Percentiles rank a stretch among this genome's conserved stretches.
Evolutionary conservation across 2,329 filamentous ascomycete species (phyloP).

Genomic region (Colletotrichum melonis): DNA sequence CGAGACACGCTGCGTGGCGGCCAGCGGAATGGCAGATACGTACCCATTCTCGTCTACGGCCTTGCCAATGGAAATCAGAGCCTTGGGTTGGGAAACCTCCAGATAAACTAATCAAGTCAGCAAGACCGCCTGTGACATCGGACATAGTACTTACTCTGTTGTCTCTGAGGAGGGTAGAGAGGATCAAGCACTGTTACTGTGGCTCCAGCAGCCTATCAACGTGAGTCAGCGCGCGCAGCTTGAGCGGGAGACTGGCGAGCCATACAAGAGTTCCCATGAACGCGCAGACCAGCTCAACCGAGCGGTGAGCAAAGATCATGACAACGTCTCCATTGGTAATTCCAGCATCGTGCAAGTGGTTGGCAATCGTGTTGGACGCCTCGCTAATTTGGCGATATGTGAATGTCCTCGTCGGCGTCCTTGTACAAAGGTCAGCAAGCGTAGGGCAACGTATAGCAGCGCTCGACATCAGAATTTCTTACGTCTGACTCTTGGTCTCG

Average conservation of each 20-base stretch:
- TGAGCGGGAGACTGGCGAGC: constrained; percentile 40
- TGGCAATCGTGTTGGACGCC: constrained; percentile 82
- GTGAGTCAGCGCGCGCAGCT: constrained; percentile 21
- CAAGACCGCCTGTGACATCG: not conserved
- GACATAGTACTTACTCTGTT: constrained; percentile 57
- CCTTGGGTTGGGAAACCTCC: constrained; percentile 80
- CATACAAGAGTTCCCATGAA: constrained; percentile 78
- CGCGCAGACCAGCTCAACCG: constrained; percentile 54
- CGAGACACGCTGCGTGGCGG: not conserved
- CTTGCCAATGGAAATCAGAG: constrained; percentile 78
- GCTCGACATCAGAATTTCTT: constrained; percentile 19
- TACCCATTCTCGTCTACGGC: constrained; percentile 72
- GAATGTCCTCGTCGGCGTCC: constrained; percentile 71
- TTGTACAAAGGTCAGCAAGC: constrained; percentile 17
- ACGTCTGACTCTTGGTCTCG: constrained; percentile 56
- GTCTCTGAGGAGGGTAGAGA: constrained; percentile 81
- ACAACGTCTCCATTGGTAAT: constrained; percentile 86
- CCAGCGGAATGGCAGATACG: not conserved
- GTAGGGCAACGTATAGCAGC: not conserved
- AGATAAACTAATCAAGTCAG: constrained; percentile 69
- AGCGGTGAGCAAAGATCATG: constrained; percentile 90
- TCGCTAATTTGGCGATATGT: constrained; percentile 90
- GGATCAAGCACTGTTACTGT: constrained; percentile 80
- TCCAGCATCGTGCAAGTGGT: constrained; percentile 81
- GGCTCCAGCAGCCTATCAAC: constrained; percentile 60